Conservation (phyloP, 1,284 basidiomycete genomes). For the Ceratorhiza oryzae-sativae region DNA sequence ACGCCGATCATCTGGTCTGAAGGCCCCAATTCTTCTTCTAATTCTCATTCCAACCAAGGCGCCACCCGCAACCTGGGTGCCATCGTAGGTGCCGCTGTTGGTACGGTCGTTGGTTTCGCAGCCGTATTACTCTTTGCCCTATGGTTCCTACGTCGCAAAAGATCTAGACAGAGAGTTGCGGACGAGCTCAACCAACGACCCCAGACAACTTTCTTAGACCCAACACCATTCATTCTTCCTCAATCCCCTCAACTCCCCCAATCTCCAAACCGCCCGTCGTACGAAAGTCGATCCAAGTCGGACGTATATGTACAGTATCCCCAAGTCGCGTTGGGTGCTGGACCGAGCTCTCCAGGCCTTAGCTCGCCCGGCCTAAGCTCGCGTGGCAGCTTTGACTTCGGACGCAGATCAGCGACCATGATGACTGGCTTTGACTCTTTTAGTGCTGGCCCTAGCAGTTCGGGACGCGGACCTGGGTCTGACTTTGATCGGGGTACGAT, state of each 20-base stretch:
- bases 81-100: slow-evolving; percentile 4
- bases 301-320: background rate
- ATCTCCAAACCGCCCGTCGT: background rate
- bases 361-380: slow-evolving; percentile 10
- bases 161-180: background rate
- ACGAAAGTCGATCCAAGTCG: background rate
- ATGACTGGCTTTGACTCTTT: slow-evolving; percentile 4
- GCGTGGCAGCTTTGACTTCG: slow-evolving; percentile 16
- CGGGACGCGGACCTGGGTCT: background rate
- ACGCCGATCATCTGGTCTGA: slow-evolving; percentile 21
- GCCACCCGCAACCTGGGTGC: background rate
- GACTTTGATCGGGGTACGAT: background rate
- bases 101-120: background rate
- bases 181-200: background rate
- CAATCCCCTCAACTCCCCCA: background rate
- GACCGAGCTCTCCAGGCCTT: background rate
- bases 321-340: background rate
- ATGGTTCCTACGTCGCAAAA: slow-evolving; percentile 14
- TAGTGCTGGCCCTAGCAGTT: slow-evolving; percentile 18
- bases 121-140: background rate
- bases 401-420: background rate
- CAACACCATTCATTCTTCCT: slow-evolving; percentile 28
- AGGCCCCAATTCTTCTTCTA: background rate
- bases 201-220: background rate
- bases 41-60: background rate